Conservation (phyloP, 2,329 filamentous ascomycete genomes). For the Ophiostoma sp. region DNA sequence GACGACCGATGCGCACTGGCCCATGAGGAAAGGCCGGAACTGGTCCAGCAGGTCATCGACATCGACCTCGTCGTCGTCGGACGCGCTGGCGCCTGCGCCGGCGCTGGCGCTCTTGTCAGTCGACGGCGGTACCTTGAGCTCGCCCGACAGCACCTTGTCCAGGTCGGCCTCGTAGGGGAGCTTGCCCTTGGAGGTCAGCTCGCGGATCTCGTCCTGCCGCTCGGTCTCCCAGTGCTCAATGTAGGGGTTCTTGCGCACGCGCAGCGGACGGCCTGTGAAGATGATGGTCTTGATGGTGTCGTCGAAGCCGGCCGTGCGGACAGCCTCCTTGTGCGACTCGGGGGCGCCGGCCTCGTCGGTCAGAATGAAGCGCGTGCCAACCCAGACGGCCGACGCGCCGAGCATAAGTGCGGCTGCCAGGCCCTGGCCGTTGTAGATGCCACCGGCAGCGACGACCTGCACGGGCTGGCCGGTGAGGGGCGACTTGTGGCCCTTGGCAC, state of each 20-base stretch:
- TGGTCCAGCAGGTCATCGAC: slow-evolving; percentile 88
- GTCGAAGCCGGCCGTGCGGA: slow-evolving; percentile 84
- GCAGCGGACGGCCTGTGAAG: slow-evolving; percentile 92
- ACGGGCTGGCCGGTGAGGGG: slow-evolving; percentile 82
- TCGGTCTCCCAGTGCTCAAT: slow-evolving; percentile 96
- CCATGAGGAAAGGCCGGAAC: slow-evolving; percentile 89
- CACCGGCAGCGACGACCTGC: slow-evolving; percentile 87
- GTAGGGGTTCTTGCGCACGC: slow-evolving; percentile 89
- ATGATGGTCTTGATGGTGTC: slow-evolving; percentile 97
- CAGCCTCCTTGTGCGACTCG: slow-evolving; percentile 89
- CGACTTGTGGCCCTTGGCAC: slow-evolving; percentile 73
- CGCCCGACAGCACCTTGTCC: slow-evolving; percentile 65
- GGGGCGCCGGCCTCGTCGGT: slow-evolving; percentile 91
- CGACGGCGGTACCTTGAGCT: slow-evolving; percentile 61
- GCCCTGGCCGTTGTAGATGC: slow-evolving; percentile 87
- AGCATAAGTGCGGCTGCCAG: slow-evolving; percentile 88
- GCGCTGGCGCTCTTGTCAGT: slow-evolving; percentile 52
- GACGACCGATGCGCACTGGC: slow-evolving; percentile 88
- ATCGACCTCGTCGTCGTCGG: slow-evolving; percentile 58
- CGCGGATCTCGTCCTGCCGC: slow-evolving; percentile 82
- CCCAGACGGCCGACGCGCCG: slow-evolving; percentile 88
- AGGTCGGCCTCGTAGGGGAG: slow-evolving; percentile 94
- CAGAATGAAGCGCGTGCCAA: slow-evolving; percentile 93
- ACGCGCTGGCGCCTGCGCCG: slow-evolving; percentile 57
- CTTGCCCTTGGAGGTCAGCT: slow-evolving; percentile 79